Percentiles rank a stretch among this genome's conserved stretches.
phyloP scores from a whole-genome alignment of 164 flowering plant species.

The Sedum album region DNA sequence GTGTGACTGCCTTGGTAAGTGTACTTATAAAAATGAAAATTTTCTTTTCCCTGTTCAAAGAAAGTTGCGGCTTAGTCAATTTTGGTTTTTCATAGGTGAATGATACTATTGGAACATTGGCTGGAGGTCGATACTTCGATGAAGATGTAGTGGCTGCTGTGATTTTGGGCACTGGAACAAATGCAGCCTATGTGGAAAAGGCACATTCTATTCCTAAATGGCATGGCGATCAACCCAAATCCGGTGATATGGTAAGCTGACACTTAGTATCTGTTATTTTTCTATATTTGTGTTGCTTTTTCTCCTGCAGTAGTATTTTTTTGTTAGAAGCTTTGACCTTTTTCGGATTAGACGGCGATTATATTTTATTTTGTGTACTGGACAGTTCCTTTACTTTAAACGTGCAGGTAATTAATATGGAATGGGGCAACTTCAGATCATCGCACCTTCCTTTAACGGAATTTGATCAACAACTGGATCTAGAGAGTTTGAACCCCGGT shows the following conservation, averaged over 20 bases:
- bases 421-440: no score
- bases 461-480: conserved; percentile 73
- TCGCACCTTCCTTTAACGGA: no score
- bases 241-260: conserved; percentile 77
- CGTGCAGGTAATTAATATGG: no score
- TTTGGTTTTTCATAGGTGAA: conserved; percentile 51
- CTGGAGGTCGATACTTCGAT: conserved; percentile 66
- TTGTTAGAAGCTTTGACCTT: not conserved
- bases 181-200: no score
- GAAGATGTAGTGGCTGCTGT: conserved; percentile 76
- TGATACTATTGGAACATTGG: no score
- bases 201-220: no score
- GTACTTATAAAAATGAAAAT: not conserved
- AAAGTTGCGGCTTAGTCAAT: not conserved
- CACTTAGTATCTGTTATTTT: not conserved
- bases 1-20: no score
- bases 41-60: not conserved
- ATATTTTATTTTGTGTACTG: not conserved
- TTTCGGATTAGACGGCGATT: not conserved
- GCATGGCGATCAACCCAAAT: no score
- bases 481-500: conserved; percentile 78
- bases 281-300: not conserved
- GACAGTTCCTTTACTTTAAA: not conserved
- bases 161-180: no score
- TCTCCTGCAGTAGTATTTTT: no score